A percentile compares a stretch with the other conserved stretches of the same genome.
Conservation (phyloP, 192 early-diverging fungal genomes). For the Entomortierella chlamydospora region DNA sequence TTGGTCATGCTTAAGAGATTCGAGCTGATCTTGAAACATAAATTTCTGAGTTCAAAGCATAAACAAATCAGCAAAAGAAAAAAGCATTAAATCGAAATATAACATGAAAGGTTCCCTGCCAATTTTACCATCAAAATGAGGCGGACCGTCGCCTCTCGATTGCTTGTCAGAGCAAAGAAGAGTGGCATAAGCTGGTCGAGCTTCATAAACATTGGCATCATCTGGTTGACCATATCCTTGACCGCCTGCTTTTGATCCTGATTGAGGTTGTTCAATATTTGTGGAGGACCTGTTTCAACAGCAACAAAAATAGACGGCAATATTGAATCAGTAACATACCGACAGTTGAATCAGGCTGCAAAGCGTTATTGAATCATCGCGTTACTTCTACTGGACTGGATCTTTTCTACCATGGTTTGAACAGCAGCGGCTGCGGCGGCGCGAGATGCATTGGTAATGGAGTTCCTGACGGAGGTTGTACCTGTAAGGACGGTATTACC, state of each 20-base stretch:
- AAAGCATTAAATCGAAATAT: no score
- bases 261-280: conserved; percentile 35
- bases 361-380: no score
- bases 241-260: conserved; percentile 60
- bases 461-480: conserved; percentile 2
- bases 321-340: no score
- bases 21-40: conserved; percentile 66
- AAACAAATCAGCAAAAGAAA: not conserved
- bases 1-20: conserved; percentile 55
- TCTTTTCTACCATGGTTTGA: conserved; percentile 53
- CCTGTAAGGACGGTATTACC: conserved; percentile 12
- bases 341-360: no score
- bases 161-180: conserved; percentile 59
- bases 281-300: conserved; percentile 34
- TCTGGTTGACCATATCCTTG: conserved; percentile 48
- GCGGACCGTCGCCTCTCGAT: conserved; percentile 57
- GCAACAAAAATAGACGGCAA: not conserved
- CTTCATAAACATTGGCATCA: conserved; percentile 59
- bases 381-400: conserved; percentile 54
- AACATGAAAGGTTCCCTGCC: no score
- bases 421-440: conserved; percentile 48
- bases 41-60: conserved; percentile 44
- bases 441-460: conserved; percentile 32
- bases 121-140: conserved; percentile 61
- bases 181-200: conserved; percentile 62